Evolutionary conservation across 495 filamentous ascomycete genomes (phyloP), one percentile per base, ranked within the genome.

Genomic region (Thozetella sp.): DNA sequence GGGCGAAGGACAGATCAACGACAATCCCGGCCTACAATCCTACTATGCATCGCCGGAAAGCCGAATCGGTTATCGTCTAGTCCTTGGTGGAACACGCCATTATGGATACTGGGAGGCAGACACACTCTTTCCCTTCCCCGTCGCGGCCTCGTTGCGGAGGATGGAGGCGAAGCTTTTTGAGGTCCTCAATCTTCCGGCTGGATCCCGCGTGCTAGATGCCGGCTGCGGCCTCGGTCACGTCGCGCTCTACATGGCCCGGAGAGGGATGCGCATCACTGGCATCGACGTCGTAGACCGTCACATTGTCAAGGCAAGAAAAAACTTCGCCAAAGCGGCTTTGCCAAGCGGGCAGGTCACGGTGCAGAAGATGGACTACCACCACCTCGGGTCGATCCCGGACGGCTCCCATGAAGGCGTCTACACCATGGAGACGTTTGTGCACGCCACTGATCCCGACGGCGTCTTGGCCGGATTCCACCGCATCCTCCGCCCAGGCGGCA

Each of bases 371-470:
- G 80, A 86, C 66, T 87, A 86, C 64, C 83, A 86, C 62, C 70
- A 85, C 59, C 73, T 87, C 1, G 66, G 79, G 10, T 50, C 55
- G 3, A 71, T 82, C 26, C 58, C 62, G 4, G 53, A 62, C 30
- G 63, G 59, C 9, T 78, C 75, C 0, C 76, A 81, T 54, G 80
- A 86, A 57, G 84, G 84, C 19, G 63, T 80, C 53, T 87, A 86
- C 62, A 85, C 83, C 1, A 85, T 85, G 74, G 84, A 87, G 62
- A 86, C 83, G 0, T 75, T 86, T 24, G 81, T 85, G 3, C 82
- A 87, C 61, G 81, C 84, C 6, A 83, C 75, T 0, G 76, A 86
- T 22, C 77, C 78, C 9, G 62, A 74, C 53, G 73, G 69, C 12
- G 83, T 77, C 1, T 59, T 85, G 24, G 55, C 60, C 11, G 73